Evolutionary conservation across 164 flowering plant species (phyloP), one percentile per base, ranked within the genome.

Genomic region (Pachysandra terminalis): DNA sequence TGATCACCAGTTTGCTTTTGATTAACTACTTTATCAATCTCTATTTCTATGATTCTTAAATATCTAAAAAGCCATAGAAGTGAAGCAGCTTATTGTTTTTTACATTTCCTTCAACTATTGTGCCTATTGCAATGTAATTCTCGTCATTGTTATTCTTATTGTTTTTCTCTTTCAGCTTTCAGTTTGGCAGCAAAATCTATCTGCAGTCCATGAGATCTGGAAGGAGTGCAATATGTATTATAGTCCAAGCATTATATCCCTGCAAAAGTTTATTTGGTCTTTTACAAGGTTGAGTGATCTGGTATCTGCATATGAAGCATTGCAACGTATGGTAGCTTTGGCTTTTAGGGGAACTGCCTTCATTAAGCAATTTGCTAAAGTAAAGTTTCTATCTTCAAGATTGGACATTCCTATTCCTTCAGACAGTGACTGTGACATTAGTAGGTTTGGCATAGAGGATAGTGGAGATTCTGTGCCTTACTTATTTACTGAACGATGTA

Each of bases 361-460:
- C 64, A 14, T 84, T 57, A 35, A 16, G 45, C 71, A 7, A 59
- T 76, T 77, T 66, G 61, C 71, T 35, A 71, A 77, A 57, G 81
- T 83, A 65, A 77, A 68, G 73, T 60, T 71, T 52, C 56, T 19
- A 70, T 68, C 77, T 61, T 67, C 85, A 28, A 81, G 81, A 68
- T 67, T 88, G 68, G 91, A 89, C 73, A 84, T 90, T 64, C 96
- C 96, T 49, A 79, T 90, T 37, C 96, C 90, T 67, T 74, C 71
- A 26, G 72, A 64, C 17, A 65, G 19, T 68, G 67, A 66, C 23
- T 45, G 72, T 35, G 59, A 40, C 35, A 37, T 71, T 55, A 55
- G 63, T 55, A 67, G 27, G 25, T 54, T 28, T 68, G 35, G 51
- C 45, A 66, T 67, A 52, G 66, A 61, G 59, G 70, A 70, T 45